A percentile compares a stretch with the other conserved stretches of the same genome.
Evolutionary conservation across 2,329 filamentous ascomycete genomes (phyloP).

Genomic region (Aspergillus jensenii): DNA sequence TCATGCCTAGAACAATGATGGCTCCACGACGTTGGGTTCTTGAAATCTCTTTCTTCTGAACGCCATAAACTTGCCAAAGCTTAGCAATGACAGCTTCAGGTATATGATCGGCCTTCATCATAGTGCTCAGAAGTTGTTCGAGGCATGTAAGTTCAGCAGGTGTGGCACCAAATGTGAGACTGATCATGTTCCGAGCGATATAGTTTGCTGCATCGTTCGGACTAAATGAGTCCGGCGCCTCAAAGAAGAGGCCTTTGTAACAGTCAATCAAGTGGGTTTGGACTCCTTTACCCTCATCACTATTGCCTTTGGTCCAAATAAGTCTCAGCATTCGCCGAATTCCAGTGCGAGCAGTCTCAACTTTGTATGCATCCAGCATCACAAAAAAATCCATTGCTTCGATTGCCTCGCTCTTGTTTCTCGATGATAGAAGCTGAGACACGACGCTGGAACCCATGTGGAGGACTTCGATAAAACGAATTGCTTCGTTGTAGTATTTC

Average conservation of each 20-base stretch:
- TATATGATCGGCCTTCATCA: slow-evolving; percentile 93
- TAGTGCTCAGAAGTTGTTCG: slow-evolving; percentile 90
- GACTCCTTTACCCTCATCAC: slow-evolving; percentile 96
- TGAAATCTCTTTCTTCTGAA: slow-evolving; percentile 91
- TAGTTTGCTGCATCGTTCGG: slow-evolving; percentile 92
- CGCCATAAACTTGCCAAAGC: slow-evolving; percentile 95
- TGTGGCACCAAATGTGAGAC: slow-evolving; percentile 91
- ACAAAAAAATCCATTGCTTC: slow-evolving; percentile 99
- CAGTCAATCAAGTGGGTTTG: slow-evolving; percentile 96
- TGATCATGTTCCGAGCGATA: slow-evolving; percentile 98
- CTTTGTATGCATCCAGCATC: slow-evolving; percentile 90
- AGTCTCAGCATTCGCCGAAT: slow-evolving; percentile 94
- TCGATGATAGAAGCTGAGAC: slow-evolving; percentile 84
- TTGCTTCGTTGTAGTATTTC: slow-evolving; percentile 88
- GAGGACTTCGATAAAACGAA: slow-evolving; percentile 89
- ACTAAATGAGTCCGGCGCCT: slow-evolving; percentile 84
- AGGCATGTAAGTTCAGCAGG: slow-evolving; percentile 93
- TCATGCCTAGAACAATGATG: slow-evolving; percentile 96
- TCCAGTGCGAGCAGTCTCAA: slow-evolving; percentile 87
- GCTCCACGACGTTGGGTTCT: slow-evolving; percentile 85
- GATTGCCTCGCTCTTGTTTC: slow-evolving; percentile 97
- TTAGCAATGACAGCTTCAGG: slow-evolving; percentile 84
- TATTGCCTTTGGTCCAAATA: slow-evolving; percentile 99
- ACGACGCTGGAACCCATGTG: slow-evolving; percentile 78
- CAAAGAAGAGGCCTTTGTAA: slow-evolving; percentile 94